Base-by-base conservation (phyloP, 2,329 filamentous ascomycete genomes). In the Lachnellula arida region DNA sequence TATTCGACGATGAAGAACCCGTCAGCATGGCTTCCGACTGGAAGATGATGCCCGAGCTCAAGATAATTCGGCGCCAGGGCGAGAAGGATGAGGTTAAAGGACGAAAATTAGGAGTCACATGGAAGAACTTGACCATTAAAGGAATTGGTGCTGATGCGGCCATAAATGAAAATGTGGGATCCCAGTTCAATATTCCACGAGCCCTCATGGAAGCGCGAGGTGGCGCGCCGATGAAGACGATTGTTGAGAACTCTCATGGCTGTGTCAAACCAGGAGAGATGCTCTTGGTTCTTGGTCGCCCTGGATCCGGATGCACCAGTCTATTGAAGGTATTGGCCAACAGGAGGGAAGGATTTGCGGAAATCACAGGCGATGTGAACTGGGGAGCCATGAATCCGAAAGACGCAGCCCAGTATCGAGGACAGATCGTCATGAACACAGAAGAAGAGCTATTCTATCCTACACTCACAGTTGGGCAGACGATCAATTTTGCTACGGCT, bases 191-290 rank as follows among this genome's bases (percentile, higher is more conserved):
- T 23, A 51, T 64, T 15, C 53, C 58, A 4, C 50, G 52, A 44
- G 56, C 42, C 0, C 42, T 61, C 23, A 54, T 50, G 49, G 65
- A 66, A 81, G 60, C 81, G 79, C 73, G 82, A 81, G 65, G 69
- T 85, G 84, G 81, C 63, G 78, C 81, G 0, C 81, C 85, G 0
- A 70, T 86, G 19, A 81, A 81, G 60, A 86, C 84, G 0, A 85
- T 91, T 46, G 71, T 91, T 22, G 78, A 87, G 52, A 77, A 81
- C 63, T 82, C 79, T 55, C 81, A 85, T 66, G 87, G 87, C 11
- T 88, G 84, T 61, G 82, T 90, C 50, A 85, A 85, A 67, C 86
- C 86, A 0, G 87, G 86, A 19, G 85, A 89, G 70, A 88, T 89
- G 86, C 71, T 88, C 1, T 73, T 89, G 0, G 85, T 89, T 0